phyloP scores from a whole-genome alignment of 148 eudicot genomes.

The Vaccinium corymbosum region DNA sequence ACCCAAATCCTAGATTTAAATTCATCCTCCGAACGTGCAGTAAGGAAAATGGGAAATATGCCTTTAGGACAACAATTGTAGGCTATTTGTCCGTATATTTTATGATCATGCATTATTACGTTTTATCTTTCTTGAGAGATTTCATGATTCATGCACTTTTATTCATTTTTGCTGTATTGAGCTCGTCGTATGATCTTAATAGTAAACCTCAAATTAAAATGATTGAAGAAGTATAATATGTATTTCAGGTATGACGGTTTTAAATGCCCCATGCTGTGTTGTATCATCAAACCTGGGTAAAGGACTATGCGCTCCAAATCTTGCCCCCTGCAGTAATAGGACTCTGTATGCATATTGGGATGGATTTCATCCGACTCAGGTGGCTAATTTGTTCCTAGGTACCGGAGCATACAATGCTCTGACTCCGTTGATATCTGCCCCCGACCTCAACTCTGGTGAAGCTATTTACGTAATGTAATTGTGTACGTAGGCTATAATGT shows the following conservation, averaged over 20 bases:
- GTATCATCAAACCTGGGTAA: background rate
- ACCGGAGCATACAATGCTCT: constrained; percentile 12
- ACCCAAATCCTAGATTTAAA: too few species aligned
- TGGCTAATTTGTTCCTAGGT: background rate
- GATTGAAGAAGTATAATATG: background rate
- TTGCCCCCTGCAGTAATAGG: constrained; percentile 14
- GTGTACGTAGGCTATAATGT: background rate
- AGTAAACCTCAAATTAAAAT: background rate
- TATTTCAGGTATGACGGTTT: constrained; percentile 10
- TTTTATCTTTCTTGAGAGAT: too few species aligned
- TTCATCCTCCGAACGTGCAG: too few species aligned
- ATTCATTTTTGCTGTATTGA: background rate
- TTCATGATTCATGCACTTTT: background rate
- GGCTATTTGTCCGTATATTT: too few species aligned
- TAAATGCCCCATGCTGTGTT: constrained; percentile 11
- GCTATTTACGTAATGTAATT: background rate
- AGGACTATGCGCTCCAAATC: constrained; percentile 11
- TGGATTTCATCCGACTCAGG: constrained; percentile 22
- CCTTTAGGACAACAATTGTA: too few species aligned
- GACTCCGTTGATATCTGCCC: constrained; percentile 2
- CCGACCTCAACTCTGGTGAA: background rate
- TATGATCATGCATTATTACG: too few species aligned
- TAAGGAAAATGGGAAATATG: too few species aligned
- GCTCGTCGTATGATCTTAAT: background rate
- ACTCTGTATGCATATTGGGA: constrained; percentile 10